Evolutionary conservation across 495 filamentous ascomycete species (phyloP).

Genomic region (Cladorrhinum samala): DNA sequence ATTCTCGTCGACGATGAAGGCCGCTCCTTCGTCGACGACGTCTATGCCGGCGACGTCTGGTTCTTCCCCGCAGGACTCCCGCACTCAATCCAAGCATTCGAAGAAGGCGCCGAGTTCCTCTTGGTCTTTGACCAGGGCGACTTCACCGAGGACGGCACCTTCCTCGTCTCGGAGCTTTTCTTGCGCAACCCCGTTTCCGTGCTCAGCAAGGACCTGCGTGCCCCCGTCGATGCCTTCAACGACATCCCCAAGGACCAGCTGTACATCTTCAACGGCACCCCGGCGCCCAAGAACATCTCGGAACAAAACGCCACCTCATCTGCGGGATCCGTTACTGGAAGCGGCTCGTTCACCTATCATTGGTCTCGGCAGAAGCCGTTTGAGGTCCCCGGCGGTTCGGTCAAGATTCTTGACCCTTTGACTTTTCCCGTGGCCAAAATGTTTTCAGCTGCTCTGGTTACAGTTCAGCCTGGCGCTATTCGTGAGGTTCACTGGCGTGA

Average conservation of each 20-base stretch:
- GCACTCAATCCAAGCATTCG: slow-evolving; percentile 61
- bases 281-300: slow-evolving; percentile 52
- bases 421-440: slow-evolving; percentile 55
- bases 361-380: slow-evolving; percentile 57
- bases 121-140: slow-evolving; percentile 62
- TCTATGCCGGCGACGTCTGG: slow-evolving; percentile 64
- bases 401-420: slow-evolving; percentile 61
- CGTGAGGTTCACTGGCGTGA: slow-evolving; percentile 80
- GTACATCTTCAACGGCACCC: slow-evolving; percentile 65
- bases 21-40: slow-evolving; percentile 58
- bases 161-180: slow-evolving; percentile 61
- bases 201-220: slow-evolving; percentile 56
- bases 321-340: slow-evolving; percentile 48
- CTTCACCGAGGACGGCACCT: slow-evolving; percentile 66
- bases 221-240: slow-evolving; percentile 49
- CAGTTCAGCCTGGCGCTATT: slow-evolving; percentile 64
- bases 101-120: slow-evolving; percentile 61
- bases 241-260: slow-evolving; percentile 54
- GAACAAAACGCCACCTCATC: slow-evolving; percentile 57
- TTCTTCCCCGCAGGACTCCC: slow-evolving; percentile 62
- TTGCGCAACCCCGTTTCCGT: slow-evolving; percentile 56
- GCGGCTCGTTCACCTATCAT: slow-evolving; percentile 58
- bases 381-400: slow-evolving; percentile 53
- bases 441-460: slow-evolving; percentile 59
- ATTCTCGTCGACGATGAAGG: slow-evolving; percentile 57